Base-by-base conservation (phyloP, 2,329 filamentous ascomycete genomes). In the Talaromyces sp. region DNA sequence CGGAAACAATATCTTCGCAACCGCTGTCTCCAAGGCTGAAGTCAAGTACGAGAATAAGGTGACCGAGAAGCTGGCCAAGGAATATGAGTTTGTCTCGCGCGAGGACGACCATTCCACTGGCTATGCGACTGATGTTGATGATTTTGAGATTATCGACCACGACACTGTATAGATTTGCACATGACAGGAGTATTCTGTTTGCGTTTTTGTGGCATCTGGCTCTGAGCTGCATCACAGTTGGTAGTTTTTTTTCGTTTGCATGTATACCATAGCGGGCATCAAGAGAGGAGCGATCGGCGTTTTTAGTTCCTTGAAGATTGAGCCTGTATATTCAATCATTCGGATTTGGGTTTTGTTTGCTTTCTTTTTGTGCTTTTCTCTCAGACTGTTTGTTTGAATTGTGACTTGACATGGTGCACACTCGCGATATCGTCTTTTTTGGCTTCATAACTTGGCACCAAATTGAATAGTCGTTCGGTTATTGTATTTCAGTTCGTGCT, bases 31-130 rank as follows among this genome's bases (percentile, higher is more conserved):
- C 57, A 79, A 82, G 69, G 83, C 83, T 1, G 79, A 85, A 40
- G 79, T 83, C 73, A 78, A 77, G 62, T 86, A 79, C 66, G 83
- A 86, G 72, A 80, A 78, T 61, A 79, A 79, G 64, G 80, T 83
- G 71, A 85, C 81, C 2, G 81, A 84, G 70, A 83, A 83, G 72
- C 69, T 86, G 50, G 79, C 84, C 68, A 81, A 80, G 72, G 83
- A 85, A 72, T 86, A 85, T 64, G 82, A 85, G 66, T 77, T 77
- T 76, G 64, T 79, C 75, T 63, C 78, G 25, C 65, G 65, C 17
- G 70, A 73, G 54, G 69, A 71, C 35, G 73, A 74, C 60, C 73
- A 46, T 17, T 36, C 28, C 22, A 8, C 53, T 2, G 66, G 68
- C 28, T 69, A 70, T 59, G 61, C 64, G 4, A 69, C 67, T 5